These are phyloP conservation scores for Silene conica DNA, from an alignment of 148 eudicot genomes.

Conservation along the genomic window DNA sequence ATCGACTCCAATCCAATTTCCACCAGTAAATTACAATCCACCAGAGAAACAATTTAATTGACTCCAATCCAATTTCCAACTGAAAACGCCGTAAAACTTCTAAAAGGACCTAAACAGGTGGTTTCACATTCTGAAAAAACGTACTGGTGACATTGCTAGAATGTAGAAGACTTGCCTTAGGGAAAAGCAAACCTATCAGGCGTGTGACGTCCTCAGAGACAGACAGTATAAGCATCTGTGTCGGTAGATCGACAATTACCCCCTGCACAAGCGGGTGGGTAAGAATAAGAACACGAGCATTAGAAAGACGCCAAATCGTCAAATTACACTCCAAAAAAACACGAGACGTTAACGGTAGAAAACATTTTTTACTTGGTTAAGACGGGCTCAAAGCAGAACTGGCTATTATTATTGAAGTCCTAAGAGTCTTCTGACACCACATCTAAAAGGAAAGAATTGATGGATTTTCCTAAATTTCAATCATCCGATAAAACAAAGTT, in stretches of 20 bases:
- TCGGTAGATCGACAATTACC: neutral
- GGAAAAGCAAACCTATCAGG: neutral
- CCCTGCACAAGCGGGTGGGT: neutral
- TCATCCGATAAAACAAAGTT: no score
- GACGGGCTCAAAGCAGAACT: neutral
- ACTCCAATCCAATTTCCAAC: neutral
- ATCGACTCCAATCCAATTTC: neutral
- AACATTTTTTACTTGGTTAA: neutral
- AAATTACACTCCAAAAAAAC: neutral
- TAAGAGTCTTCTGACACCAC: no score
- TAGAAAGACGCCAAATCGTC: neutral
- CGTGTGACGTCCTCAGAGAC: no score
- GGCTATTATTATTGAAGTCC: neutral
- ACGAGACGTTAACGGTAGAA: neutral
- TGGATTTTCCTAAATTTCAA: no score
- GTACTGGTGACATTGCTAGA: neutral
- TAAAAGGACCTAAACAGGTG: neutral
- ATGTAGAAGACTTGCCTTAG: neutral
- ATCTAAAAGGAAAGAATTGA: no score
- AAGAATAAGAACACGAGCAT: neutral
- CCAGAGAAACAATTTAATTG: neutral
- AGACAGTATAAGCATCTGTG: no score
- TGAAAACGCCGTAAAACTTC: neutral
- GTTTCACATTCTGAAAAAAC: neutral
- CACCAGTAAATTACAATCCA: neutral